A percentile compares a stretch with the other conserved stretches of the same genome.
phyloP scores from a whole-genome alignment of 257 asterid genomes.

The Echium plantagineum region DNA sequence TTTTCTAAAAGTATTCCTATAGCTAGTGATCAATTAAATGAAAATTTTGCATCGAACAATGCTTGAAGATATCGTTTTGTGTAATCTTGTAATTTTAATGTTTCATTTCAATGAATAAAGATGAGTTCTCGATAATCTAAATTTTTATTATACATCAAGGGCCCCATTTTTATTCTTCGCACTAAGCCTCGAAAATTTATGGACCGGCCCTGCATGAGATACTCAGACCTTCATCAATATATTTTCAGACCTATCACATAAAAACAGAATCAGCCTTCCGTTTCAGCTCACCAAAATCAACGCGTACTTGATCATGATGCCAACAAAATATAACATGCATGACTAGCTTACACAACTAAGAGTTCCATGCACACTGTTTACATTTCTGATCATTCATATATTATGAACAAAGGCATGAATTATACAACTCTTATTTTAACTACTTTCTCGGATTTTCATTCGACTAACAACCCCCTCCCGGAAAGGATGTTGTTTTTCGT shows the following conservation, averaged over 20 bases:
- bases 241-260: not conserved
- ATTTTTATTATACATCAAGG: too few relatives aligned
- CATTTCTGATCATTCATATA: constrained; percentile 25
- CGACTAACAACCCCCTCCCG: not conserved
- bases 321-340: constrained; percentile 31
- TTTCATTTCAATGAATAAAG: too few relatives aligned
- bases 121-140: too few relatives aligned
- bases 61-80: too few relatives aligned
- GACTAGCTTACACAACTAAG: constrained; percentile 21
- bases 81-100: too few relatives aligned
- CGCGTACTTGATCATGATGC: constrained; percentile 20
- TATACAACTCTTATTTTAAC: constrained; percentile 10
- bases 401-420: constrained; percentile 14
- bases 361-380: constrained; percentile 23
- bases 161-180: too few relatives aligned
- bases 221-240: not conserved
- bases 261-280: constrained; percentile 10
- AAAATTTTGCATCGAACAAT: too few relatives aligned
- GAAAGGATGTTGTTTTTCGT: not conserved
- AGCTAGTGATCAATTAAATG: too few relatives aligned
- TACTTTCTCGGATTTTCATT: constrained; percentile 3
- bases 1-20: too few relatives aligned
- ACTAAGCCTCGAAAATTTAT: too few relatives aligned
- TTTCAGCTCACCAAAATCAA: constrained; percentile 46
- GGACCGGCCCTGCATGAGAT: too few relatives aligned